Evolutionary conservation across 176 grass and related monocot species (phyloP).

Genomic region (Cenchrus fungigraminus): DNA sequence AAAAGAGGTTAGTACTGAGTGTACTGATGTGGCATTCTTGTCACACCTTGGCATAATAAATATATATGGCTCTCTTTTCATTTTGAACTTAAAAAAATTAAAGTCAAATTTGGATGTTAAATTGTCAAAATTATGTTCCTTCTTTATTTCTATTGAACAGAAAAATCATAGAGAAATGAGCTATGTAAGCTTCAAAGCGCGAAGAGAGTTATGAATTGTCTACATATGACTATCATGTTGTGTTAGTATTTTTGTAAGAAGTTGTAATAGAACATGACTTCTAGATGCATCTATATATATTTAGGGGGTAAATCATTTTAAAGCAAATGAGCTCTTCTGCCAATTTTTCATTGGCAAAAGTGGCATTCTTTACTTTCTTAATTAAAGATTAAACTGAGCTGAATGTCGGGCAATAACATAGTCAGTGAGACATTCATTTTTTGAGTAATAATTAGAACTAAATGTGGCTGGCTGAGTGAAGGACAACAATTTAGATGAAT

Average conservation of each 20-base stretch:
- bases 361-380: neutral
- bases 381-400: neutral
- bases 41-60: slow-evolving; percentile 39
- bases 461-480: neutral
- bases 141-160: neutral
- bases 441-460: neutral
- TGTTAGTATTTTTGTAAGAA: neutral
- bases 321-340: neutral
- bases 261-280: neutral
- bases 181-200: neutral
- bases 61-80: neutral
- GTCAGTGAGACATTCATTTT: neutral
- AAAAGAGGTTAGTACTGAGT: neutral
- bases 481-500: neutral
- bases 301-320: neutral
- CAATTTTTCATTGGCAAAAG: neutral
- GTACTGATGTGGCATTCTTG: slow-evolving; percentile 30
- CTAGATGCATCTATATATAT: neutral
- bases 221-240: neutral
- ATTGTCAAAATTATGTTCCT: neutral
- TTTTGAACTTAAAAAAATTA: neutral
- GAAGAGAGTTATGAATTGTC: neutral
- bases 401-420: neutral
- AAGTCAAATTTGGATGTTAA: neutral
- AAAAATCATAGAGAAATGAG: neutral